Evolutionary conservation across 2,329 filamentous ascomycete species (phyloP), one percentile per base, ranked within the genome.

Genomic region (Didymella pinodella): DNA sequence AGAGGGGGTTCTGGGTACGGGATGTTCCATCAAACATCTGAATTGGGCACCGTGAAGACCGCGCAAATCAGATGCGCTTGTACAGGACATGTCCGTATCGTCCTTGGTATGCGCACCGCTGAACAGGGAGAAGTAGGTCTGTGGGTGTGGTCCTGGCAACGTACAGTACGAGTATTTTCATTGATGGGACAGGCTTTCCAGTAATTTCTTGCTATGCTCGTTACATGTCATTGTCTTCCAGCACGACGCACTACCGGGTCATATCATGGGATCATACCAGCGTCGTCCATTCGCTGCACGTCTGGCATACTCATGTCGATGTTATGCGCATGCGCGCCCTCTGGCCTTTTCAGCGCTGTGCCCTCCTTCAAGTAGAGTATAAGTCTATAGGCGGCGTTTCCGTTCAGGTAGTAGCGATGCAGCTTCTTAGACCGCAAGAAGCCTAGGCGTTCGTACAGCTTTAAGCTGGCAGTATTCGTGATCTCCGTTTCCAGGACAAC

Each of bases 401-500:
- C 95, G 73, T 98, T 99, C 40, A 99, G 81, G 70, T 99, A 99
- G 75, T 99, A 99, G 43, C 95, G 85, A 77, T 98, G 93, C 52
- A 99, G 79, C 61, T 93, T 91, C 79, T 99, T 99, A 60, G 92
- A 96, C 50, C 94, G 85, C 22, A 98, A 78, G 72, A 99, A 99
- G 0, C 95, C 95, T 7, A 99, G 83, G 0, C 93, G 85, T 77
- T 99, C 94, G 77, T 99, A 99, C 10, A 99, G 81, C 65, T 92
- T 90, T 82, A 98, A 92, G 20, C 93, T 95, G 0, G 93, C 89
- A 0, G 88, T 86, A 74, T 99, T 99, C 16, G 90, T 92, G 77
- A 96, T 92, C 79, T 99, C 95, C 0, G 95, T 99, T 80, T 99
- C 95, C 28, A 99, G 86, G 2, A 96, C 94, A 61, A 99, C 89